phyloP scores from a whole-genome alignment of 495 filamentous ascomycete species.

The Rhypophila decipiens region DNA sequence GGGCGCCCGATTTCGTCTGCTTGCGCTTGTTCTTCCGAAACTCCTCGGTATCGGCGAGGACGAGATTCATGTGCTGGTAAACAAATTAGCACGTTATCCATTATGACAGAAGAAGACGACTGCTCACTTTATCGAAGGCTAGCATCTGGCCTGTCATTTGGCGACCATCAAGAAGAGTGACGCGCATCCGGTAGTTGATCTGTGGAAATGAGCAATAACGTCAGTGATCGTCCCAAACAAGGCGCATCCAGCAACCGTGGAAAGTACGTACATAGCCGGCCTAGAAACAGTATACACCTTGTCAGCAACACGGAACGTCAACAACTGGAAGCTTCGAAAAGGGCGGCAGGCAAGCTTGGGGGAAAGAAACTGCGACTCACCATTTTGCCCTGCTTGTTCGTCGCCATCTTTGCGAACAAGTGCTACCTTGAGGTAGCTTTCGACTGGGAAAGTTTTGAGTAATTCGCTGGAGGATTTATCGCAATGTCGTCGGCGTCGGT shows the following conservation, averaged over 20 bases:
- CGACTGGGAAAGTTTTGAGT: slow-evolving; percentile 9
- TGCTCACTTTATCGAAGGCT: slow-evolving; percentile 85
- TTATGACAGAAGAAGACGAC: neutral
- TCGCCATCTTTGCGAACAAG: slow-evolving; percentile 62
- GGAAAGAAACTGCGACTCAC: slow-evolving; percentile 58
- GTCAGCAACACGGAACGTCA: slow-evolving; percentile 67
- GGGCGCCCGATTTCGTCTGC: slow-evolving; percentile 67
- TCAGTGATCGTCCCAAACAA: neutral
- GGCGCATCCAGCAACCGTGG: neutral
- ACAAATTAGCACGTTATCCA: slow-evolving; percentile 16
- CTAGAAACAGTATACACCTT: slow-evolving; percentile 49
- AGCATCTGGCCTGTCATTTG: slow-evolving; percentile 97
- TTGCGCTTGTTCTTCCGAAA: slow-evolving; percentile 93
- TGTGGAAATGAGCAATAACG: slow-evolving; percentile 28
- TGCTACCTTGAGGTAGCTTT: slow-evolving; percentile 64
- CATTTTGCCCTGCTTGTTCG: slow-evolving; percentile 99
- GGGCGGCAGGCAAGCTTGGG: slow-evolving; percentile 7
- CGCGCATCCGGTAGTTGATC: slow-evolving; percentile 99
- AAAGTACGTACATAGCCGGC: slow-evolving; percentile 85
- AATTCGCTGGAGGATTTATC: slow-evolving; percentile 9
- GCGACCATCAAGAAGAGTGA: slow-evolving; percentile 89
- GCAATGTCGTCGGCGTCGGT: slow-evolving; percentile 8
- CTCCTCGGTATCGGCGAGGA: slow-evolving; percentile 97
- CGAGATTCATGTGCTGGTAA: slow-evolving; percentile 93
- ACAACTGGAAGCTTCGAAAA: slow-evolving; percentile 37